phyloP scores from a whole-genome alignment of 306 rosid genomes.

The Canavalia ensiformis region DNA sequence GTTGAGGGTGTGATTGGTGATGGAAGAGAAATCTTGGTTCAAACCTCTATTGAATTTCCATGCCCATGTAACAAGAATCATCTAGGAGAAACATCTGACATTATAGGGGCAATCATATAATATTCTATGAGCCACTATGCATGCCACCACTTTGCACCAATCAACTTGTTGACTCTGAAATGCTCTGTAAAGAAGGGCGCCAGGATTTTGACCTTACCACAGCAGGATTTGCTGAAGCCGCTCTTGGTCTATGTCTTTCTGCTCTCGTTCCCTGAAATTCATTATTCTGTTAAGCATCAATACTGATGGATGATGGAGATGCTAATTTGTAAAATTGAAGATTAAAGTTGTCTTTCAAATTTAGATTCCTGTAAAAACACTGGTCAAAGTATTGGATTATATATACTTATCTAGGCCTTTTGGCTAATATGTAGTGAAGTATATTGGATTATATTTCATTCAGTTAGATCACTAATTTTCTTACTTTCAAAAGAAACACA shows the following conservation, averaged over 20 bases:
- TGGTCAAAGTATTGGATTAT: background rate
- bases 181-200: conserved; percentile 96
- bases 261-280: conserved; percentile 69
- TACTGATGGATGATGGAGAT: conserved; percentile 20
- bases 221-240: conserved; percentile 57
- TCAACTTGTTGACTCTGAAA: conserved; percentile 74
- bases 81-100: conserved; percentile 43
- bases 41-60: conserved; percentile 44
- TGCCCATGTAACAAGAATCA: conserved; percentile 47
- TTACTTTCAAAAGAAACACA: conserved; percentile 10
- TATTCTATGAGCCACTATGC: conserved; percentile 41
- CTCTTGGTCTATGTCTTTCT: conserved; percentile 68
- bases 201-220: conserved; percentile 73
- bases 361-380: background rate
- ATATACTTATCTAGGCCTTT: too few species aligned
- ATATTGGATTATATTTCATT: background rate
- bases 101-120: conserved; percentile 46
- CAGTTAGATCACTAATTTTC: conserved; percentile 11
- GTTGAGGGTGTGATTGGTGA: conserved; percentile 48
- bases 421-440: too few species aligned
- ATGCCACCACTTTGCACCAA: conserved; percentile 37
- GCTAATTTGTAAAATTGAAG: background rate
- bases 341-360: conserved; percentile 8
- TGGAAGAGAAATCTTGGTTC: conserved; percentile 58
- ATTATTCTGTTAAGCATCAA: conserved; percentile 19